Evolutionary conservation across 257 asterid genomes (phyloP).

Genomic region (Solanum microdontum): DNA sequence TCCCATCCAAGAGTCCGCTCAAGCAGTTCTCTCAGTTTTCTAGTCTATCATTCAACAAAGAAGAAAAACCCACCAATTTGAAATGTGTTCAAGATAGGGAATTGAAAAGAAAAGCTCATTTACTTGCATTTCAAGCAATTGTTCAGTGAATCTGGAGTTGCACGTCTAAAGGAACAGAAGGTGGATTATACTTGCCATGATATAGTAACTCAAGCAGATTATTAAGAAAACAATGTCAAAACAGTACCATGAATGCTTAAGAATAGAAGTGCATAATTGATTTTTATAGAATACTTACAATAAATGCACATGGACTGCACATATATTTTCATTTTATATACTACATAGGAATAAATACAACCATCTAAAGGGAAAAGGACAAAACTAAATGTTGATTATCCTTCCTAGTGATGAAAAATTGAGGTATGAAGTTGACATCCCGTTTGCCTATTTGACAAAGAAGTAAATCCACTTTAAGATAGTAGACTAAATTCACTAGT

Average conservation of each 20-base stretch:
- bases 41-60: slow-evolving; percentile 31
- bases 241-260: not conserved
- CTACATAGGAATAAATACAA: not conserved
- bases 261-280: not conserved
- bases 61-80: not conserved
- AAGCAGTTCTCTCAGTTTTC: slow-evolving; percentile 58
- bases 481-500: not conserved
- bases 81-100: not conserved
- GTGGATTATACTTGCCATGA: not conserved
- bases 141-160: not conserved
- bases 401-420: not conserved
- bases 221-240: not conserved
- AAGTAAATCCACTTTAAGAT: not conserved
- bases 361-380: not conserved
- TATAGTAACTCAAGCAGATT: not conserved
- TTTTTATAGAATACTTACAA: not conserved
- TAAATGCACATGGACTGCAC: not conserved
- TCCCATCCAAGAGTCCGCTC: slow-evolving; percentile 81
- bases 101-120: not conserved
- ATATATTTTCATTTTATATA: not conserved
- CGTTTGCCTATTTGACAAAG: not conserved
- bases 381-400: not conserved
- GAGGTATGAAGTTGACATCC: not conserved
- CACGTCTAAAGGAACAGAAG: not conserved
- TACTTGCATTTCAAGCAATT: not conserved